Evolutionary conservation across 371 early-diverging fungal genomes (phyloP).

Genomic region (Smittium mucronatum): DNA sequence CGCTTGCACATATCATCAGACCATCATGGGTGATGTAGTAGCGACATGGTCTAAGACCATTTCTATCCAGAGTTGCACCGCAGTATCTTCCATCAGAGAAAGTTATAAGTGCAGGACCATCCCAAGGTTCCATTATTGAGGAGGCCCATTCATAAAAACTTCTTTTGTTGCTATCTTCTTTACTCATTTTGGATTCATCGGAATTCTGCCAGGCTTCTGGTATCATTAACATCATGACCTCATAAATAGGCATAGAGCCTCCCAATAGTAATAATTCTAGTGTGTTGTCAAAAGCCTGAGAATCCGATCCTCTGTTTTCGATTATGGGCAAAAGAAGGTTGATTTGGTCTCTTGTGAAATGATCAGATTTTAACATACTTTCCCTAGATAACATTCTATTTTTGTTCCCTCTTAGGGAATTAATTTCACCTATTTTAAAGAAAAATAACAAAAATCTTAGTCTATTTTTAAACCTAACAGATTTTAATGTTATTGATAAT

Average conservation of each 20-base stretch:
- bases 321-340: constrained; percentile 83
- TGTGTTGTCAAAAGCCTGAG: constrained; percentile 92
- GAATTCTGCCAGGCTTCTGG: constrained; percentile 95
- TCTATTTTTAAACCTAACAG: no score
- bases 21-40: constrained; percentile 83
- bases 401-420: constrained; percentile 94
- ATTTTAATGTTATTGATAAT: no score
- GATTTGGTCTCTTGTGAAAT: constrained; percentile 57
- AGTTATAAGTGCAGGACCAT: constrained; percentile 93
- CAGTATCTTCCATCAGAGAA: constrained; percentile 93
- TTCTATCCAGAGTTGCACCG: constrained; percentile 90
- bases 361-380: constrained; percentile 72
- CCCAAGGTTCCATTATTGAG: constrained; percentile 95
- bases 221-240: constrained; percentile 94
- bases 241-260: constrained; percentile 78
- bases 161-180: constrained; percentile 38
- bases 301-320: constrained; percentile 94
- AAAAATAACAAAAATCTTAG: no score
- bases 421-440: constrained; percentile 78
- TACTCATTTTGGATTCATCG: constrained; percentile 30
- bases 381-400: constrained; percentile 98
- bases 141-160: constrained; percentile 94
- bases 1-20: constrained; percentile 92
- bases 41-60: constrained; percentile 92
- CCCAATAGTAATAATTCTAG: constrained; percentile 84